Evolutionary conservation across 2,329 filamentous ascomycete genomes (phyloP), one percentile per base, ranked within the genome.

Genomic region (Cladosporium sp.): DNA sequence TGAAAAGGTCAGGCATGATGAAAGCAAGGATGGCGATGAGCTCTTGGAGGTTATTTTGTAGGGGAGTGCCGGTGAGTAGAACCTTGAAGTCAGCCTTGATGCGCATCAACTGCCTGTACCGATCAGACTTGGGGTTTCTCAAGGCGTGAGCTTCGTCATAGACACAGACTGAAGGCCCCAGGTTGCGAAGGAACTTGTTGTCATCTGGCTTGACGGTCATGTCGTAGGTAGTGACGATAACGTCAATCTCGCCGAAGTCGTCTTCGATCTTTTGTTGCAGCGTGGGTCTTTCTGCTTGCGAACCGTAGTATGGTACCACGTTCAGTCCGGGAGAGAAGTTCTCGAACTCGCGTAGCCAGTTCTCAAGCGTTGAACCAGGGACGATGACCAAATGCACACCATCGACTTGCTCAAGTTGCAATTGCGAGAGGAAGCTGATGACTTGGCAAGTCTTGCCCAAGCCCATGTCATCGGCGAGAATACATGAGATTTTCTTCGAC

Each of bases 401-500:
- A 82, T 74, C 87, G 75, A 81, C 84, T 69, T 80, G 87, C 34
- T 86, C 86, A 74, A 93, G 88, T 18, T 91, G 88, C 30, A 99
- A 82, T 72, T 97, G 90, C 18, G 92, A 91, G 55, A 99, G 84
- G 73, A 99, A 92, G 0, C 92, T 89, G 71, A 99, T 97, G 68
- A 98, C 92, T 74, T 99, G 94, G 73, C 93, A 97, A 0, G 95
- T 99, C 83, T 99, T 99, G 55, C 95, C 95, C 49, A 87, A 74
- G 61, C 92, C 95, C 95, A 99, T 99, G 76, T 99, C 95, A 76
- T 99, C 95, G 1, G 95, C 95, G 21, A 99, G 83, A 65, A 99
- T 98, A 69, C 93, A 94, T 55, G 92, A 94, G 61, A 96, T 86
- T 32, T 88, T 85, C 66, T 91, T 88, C 62, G 89, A 85, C 80